Evolutionary conservation across 148 eudicot genomes (phyloP).

Genomic region (Persicaria tinctoria): DNA sequence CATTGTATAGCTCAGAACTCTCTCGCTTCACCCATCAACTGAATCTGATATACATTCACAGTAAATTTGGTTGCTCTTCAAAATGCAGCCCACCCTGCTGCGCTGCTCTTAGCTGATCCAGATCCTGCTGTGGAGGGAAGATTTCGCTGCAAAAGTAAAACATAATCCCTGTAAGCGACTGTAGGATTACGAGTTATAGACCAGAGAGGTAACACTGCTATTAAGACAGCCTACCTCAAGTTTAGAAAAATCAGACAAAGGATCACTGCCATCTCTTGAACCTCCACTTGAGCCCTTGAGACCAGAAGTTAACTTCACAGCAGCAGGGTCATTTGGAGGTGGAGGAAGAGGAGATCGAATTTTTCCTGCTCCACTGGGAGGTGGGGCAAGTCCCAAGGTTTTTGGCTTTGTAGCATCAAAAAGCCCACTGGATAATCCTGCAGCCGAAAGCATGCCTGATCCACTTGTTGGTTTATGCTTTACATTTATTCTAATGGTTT

Average conservation of each 20-base stretch:
- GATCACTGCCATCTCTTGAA: slow-evolving; percentile 36
- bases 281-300: slow-evolving; percentile 30
- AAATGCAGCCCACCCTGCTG: slow-evolving; percentile 99
- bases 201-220: too few species aligned
- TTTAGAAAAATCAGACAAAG: slow-evolving; percentile 78
- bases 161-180: neutral
- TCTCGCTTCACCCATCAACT: too few species aligned
- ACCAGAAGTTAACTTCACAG: slow-evolving; percentile 46
- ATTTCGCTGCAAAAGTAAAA: slow-evolving; percentile 42
- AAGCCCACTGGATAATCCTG: slow-evolving; percentile 46
- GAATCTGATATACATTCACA: too few species aligned
- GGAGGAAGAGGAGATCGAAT: slow-evolving; percentile 86
- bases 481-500: slow-evolving; percentile 92
- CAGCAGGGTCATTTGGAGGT: slow-evolving; percentile 94
- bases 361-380: slow-evolving; percentile 59
- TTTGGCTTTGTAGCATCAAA: slow-evolving; percentile 25
- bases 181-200: too few species aligned
- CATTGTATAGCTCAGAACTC: too few species aligned
- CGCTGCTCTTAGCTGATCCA: slow-evolving; percentile 56
- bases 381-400: slow-evolving; percentile 65
- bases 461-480: slow-evolving; percentile 84
- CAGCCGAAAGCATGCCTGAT: slow-evolving; percentile 81
- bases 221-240: slow-evolving; percentile 50
- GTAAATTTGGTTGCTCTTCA: slow-evolving; percentile 19
- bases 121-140: slow-evolving; percentile 73